Evolutionary conservation across 177 flowering plant species (phyloP).

Genomic region (Tripterygium wilfordii): DNA sequence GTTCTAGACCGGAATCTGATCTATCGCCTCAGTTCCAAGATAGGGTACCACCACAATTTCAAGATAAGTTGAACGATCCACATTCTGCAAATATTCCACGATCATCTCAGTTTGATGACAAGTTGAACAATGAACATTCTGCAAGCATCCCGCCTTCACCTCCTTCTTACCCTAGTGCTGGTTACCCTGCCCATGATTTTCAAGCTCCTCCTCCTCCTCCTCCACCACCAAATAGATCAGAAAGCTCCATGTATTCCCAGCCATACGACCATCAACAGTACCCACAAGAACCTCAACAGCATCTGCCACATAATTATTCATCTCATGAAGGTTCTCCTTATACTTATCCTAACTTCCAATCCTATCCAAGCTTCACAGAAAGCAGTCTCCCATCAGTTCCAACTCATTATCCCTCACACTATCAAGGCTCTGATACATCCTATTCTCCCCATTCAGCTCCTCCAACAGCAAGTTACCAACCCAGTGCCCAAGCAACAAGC

Average conservation of each 20-base stretch:
- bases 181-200: constrained; percentile 38
- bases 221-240: constrained; percentile 37
- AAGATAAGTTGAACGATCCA: constrained; percentile 4
- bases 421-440: constrained; percentile 49
- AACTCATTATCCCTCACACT: constrained; percentile 42
- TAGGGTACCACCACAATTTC: constrained; percentile 18
- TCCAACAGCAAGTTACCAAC: constrained; percentile 21
- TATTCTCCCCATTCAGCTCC: constrained; percentile 42
- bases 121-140: constrained; percentile 4
- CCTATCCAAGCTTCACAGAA: constrained; percentile 62
- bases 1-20: constrained; percentile 33
- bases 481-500: constrained; percentile 28
- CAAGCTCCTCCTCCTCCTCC: constrained; percentile 50
- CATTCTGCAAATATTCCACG: constrained; percentile 16
- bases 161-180: constrained; percentile 22
- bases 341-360: constrained; percentile 49
- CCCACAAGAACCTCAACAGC: constrained; percentile 41
- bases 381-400: constrained; percentile 52
- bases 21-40: constrained; percentile 35
- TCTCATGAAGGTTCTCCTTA: constrained; percentile 30
- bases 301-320: constrained; percentile 25
- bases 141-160: constrained; percentile 16
- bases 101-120: constrained; percentile 13
- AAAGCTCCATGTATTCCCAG: constrained; percentile 39
- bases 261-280: constrained; percentile 44